These are phyloP conservation scores for Dendrobium officinale DNA, from an alignment of 106 monocot species.

Conservation along the genomic window DNA sequence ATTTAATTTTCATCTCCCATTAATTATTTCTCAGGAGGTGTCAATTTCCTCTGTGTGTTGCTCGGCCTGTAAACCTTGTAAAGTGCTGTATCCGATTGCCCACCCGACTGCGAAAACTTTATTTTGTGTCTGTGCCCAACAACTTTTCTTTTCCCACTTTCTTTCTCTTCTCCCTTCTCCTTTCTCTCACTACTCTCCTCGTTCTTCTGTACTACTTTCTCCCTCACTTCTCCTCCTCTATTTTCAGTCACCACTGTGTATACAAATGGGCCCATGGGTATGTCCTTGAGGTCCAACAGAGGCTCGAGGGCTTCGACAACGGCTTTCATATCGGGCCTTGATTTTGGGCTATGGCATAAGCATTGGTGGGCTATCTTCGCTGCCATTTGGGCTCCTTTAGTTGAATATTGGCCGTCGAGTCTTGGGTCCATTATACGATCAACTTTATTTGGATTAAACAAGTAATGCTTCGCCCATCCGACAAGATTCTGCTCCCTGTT, in stretches of 20 bases:
- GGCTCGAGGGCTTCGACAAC: constrained; percentile 50
- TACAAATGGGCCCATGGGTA: constrained; percentile 26
- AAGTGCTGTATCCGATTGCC: not conserved
- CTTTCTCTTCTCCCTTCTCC: not conserved
- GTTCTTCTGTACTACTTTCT: not conserved
- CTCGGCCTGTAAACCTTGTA: not conserved
- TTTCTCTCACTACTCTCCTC: not conserved
- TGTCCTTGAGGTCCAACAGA: constrained; percentile 28
- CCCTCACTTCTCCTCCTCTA: not conserved
- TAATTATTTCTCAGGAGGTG: not conserved
- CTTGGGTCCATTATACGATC: constrained; percentile 46
- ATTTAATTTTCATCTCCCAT: not conserved
- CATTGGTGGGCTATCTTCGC: constrained; percentile 45
- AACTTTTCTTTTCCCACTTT: not conserved
- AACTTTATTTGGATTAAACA: constrained; percentile 33
- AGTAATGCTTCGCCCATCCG: constrained; percentile 46
- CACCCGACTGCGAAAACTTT: not conserved
- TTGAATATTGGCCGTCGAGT: constrained; percentile 55
- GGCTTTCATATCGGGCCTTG: constrained; percentile 47
- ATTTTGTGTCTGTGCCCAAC: constrained; percentile 5
- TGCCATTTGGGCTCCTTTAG: constrained; percentile 37
- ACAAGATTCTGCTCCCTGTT: constrained; percentile 59
- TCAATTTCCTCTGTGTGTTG: not conserved
- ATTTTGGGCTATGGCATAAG: constrained; percentile 43
- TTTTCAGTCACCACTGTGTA: constrained; percentile 19